phyloP scores from a whole-genome alignment of 805 yeast genomes.

The Yamadazyma ubonensis region DNA sequence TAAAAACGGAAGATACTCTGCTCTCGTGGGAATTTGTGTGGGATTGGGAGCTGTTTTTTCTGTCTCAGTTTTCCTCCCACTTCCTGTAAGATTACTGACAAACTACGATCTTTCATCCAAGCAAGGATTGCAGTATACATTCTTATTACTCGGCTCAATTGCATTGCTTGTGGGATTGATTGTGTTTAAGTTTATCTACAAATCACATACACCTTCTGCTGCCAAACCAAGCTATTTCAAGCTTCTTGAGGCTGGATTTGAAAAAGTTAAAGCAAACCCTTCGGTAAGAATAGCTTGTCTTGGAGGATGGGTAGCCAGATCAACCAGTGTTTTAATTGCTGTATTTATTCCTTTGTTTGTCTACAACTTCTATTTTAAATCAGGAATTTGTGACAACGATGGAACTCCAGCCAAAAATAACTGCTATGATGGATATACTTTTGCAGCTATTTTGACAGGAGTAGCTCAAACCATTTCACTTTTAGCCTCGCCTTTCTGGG shows the following conservation, averaged over 20 bases:
- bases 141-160: constrained; percentile 45
- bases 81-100: constrained; percentile 52
- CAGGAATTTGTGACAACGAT: constrained; percentile 49
- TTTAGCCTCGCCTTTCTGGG: constrained; percentile 64
- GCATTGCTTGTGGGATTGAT: constrained; percentile 40
- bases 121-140: constrained; percentile 47
- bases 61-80: constrained; percentile 52
- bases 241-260: constrained; percentile 43
- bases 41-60: constrained; percentile 70
- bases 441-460: constrained; percentile 69
- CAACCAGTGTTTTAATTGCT: constrained; percentile 57
- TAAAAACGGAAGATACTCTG: constrained; percentile 51
- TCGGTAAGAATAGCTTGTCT: constrained; percentile 55
- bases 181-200: constrained; percentile 46
- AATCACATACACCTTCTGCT: constrained; percentile 25
- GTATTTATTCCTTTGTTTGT: constrained; percentile 65
- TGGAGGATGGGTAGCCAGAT: constrained; percentile 63
- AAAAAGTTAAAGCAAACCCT: constrained; percentile 44
- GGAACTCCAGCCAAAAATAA: constrained; percentile 19
- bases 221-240: constrained; percentile 19
- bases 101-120: constrained; percentile 31
- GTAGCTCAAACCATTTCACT: constrained; percentile 58
- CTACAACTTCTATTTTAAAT: constrained; percentile 51
- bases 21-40: constrained; percentile 59
- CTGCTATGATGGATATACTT: constrained; percentile 63